Conservation (phyloP, 2,329 filamentous ascomycete genomes). For the Nemania sp. region DNA sequence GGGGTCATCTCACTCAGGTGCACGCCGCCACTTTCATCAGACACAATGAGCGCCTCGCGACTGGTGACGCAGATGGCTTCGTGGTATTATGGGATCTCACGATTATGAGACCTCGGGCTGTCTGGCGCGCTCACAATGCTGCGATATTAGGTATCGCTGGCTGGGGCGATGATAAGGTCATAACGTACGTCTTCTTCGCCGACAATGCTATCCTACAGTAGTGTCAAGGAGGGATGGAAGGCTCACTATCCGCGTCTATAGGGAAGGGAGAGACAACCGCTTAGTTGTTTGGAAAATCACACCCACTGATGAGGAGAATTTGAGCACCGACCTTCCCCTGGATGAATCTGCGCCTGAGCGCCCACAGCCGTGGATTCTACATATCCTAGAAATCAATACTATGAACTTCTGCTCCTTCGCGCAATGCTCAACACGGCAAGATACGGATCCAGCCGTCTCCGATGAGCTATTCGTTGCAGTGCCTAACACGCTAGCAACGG, state of each 20-base stretch:
- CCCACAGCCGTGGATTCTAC: slow-evolving; percentile 84
- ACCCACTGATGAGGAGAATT: slow-evolving; percentile 67
- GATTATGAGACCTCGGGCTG: slow-evolving; percentile 81
- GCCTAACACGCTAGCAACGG: slow-evolving; percentile 80
- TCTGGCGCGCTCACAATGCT: slow-evolving; percentile 87
- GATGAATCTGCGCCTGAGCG: slow-evolving; percentile 65
- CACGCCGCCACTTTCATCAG: slow-evolving; percentile 81
- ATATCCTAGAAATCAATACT: slow-evolving; percentile 87
- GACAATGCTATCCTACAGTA: not conserved
- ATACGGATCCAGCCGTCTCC: slow-evolving; percentile 43
- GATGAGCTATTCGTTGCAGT: slow-evolving; percentile 77
- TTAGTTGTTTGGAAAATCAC: slow-evolving; percentile 85
- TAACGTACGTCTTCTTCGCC: slow-evolving; percentile 74
- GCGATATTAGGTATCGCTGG: slow-evolving; percentile 79
- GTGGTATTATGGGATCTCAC: slow-evolving; percentile 86
- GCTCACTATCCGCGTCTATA: slow-evolving; percentile 53
- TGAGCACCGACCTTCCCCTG: slow-evolving; percentile 78
- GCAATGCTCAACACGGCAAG: slow-evolving; percentile 60
- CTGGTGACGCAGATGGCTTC: slow-evolving; percentile 91
- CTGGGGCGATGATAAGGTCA: slow-evolving; percentile 79
- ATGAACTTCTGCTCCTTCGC: slow-evolving; percentile 95
- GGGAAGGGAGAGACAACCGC: slow-evolving; percentile 90
- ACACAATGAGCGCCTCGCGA: slow-evolving; percentile 80
- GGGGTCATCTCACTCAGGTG: slow-evolving; percentile 85
- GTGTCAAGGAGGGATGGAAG: slow-evolving; percentile 1